Evolutionary conservation across 306 rosid species (phyloP).

Genomic region (Rosa rugosa): DNA sequence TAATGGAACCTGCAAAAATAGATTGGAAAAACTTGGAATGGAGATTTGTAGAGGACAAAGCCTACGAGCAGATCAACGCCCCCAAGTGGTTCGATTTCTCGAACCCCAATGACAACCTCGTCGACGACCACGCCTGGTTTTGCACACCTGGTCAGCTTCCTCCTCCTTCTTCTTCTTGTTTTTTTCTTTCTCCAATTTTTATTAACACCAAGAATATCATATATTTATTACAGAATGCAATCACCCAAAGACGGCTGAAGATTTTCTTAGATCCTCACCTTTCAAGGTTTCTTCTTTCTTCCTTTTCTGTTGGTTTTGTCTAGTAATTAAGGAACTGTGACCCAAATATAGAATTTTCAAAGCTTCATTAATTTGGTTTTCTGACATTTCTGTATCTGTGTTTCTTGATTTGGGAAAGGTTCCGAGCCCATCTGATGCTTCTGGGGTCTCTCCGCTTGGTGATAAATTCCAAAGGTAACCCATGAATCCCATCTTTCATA

Average conservation of each 20-base stretch:
- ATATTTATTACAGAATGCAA: constrained; percentile 58
- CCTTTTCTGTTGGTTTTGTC: constrained; percentile 12
- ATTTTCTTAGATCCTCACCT: constrained; percentile 74
- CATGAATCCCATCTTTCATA: neutral
- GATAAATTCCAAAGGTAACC: constrained; percentile 64
- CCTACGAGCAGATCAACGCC: constrained; percentile 81
- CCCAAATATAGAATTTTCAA: neutral
- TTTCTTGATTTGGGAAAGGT: constrained; percentile 41
- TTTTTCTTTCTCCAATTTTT: neutral
- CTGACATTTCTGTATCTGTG: neutral
- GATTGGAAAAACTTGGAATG: constrained; percentile 91
- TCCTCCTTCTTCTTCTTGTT: neutral
- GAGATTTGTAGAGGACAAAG: constrained; percentile 69
- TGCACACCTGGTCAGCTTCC: constrained; percentile 65
- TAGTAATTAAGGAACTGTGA: constrained; percentile 8
- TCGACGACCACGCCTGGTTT: constrained; percentile 80
- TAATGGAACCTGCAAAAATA: constrained; percentile 93
- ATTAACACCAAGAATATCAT: constrained; percentile 14
- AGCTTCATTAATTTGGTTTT: neutral
- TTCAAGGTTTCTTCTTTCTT: constrained; percentile 54
- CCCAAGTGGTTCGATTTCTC: constrained; percentile 94
- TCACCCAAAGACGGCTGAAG: constrained; percentile 83
- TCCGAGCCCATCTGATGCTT: constrained; percentile 41
- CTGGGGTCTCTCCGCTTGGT: constrained; percentile 50
- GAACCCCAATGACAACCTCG: constrained; percentile 36